Base-by-base conservation (phyloP, 495 filamentous ascomycete species). In the Penicillium roqueforti region DNA sequence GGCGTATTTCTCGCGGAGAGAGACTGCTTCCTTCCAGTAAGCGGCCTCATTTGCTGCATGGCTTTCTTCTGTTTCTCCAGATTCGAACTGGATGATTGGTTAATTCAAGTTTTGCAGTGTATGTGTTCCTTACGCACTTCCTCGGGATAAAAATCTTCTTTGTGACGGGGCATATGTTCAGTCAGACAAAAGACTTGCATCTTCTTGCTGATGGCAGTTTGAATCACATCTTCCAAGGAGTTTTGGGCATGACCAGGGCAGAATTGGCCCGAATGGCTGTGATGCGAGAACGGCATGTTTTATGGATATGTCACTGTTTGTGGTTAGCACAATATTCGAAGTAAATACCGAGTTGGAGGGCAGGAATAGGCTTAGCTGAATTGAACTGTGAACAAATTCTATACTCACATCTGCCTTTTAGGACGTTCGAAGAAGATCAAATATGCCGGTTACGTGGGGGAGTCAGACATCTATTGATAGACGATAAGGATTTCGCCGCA, bases 221-320 rank as follows among this genome's bases (percentile, higher is more conserved):
- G 79, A 65, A 97, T 77, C 52, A 97, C 81, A 56, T 89, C 85
- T 65, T 96, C 92, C 20, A 97, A 81, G 14, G 82, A 79, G 70
- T 92, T 81, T 65, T 85, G 80, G 20, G 92, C 93, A 75, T 97
- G 93, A 61, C 86, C 80, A 9, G 82, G 85, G 74, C 95, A 98
- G 80, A 97, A 97, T 71, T 97, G 88, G 46, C 93, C 95, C 43
- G 92, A 97, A 76, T 98, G 93, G 67, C 89, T 93, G 73, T 98
- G 95, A 73, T 97, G 93, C n/a, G 93, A 91, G 76, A 93, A 95
- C 9, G 93, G 91, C 93, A 98, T 98, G 31, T 37, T 56, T 32
- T 36, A 23, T 39, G 6, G 46, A 25, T 38, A 22, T 42, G 28
- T 59, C 41, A 32, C 37, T 57, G 40, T 16, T 45, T 1, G 14